A percentile compares a stretch with the other conserved stretches of the same genome.
Conservation (phyloP, 192 early-diverging fungal species). For the Podila epigama region DNA sequence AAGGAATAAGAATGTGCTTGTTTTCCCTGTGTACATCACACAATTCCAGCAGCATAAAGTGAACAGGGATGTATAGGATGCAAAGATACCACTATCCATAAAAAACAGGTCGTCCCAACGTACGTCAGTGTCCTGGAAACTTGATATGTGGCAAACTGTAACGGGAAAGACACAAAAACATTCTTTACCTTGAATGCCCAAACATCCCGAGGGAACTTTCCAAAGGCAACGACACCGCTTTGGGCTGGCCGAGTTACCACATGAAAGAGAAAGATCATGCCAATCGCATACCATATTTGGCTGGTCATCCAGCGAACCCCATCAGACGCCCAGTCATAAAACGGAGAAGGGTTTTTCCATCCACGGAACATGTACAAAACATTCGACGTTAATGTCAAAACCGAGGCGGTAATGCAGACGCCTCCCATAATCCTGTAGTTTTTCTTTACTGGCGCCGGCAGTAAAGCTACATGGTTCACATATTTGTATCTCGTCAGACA, state of each 20-base stretch:
- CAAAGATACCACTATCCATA: constrained; percentile 35
- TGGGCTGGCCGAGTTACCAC: constrained; percentile 46
- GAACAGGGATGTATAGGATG: constrained; percentile 38
- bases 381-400: constrained; percentile 37
- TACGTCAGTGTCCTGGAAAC: neutral
- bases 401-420: constrained; percentile 21
- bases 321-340: constrained; percentile 42
- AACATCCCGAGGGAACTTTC: constrained; percentile 36
- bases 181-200: constrained; percentile 43
- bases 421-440: constrained; percentile 39
- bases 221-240: constrained; percentile 40
- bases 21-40: constrained; percentile 29
- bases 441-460: constrained; percentile 24
- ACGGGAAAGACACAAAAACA: neutral
- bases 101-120: neutral
- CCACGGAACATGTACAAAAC: constrained; percentile 46
- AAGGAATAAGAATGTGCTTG: constrained; percentile 34
- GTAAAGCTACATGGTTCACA: constrained; percentile 17
- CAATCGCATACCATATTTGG: constrained; percentile 48
- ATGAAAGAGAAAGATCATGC: constrained; percentile 49
- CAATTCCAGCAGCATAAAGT: constrained; percentile 23
- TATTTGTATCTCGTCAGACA: neutral
- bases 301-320: constrained; percentile 47
- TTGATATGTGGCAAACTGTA: no score
- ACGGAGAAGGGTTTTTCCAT: constrained; percentile 41